Percentiles rank a stretch among this genome's conserved stretches.
These are phyloP conservation scores for Cucurbita maxima DNA, from an alignment of 306 rosid genomes.

Conservation along the genomic window DNA sequence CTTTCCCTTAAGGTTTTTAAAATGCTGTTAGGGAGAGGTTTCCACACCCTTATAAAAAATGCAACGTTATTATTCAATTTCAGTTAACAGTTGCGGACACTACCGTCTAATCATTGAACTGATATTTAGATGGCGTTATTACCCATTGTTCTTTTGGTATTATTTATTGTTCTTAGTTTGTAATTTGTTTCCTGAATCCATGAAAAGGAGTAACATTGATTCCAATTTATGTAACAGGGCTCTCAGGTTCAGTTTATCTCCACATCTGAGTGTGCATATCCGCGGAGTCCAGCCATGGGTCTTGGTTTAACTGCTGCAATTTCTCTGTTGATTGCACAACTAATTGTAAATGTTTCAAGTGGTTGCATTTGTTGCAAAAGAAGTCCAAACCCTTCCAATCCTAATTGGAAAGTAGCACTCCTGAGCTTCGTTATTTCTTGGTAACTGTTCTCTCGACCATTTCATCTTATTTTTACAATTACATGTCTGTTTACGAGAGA, in stretches of 20 bases:
- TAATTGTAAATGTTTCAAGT: conserved; percentile 45
- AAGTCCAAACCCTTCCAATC: conserved; percentile 31
- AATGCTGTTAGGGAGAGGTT: too few species aligned
- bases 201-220: not conserved
- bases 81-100: not conserved
- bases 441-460: conserved; percentile 18
- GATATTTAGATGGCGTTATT: not conserved
- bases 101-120: not conserved
- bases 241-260: conserved; percentile 40
- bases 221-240: conserved; percentile 27
- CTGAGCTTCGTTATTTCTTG: conserved; percentile 74
- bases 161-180: not conserved
- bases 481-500: not conserved
- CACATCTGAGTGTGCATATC: conserved; percentile 41
- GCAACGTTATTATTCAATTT: not conserved
- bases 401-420: conserved; percentile 60
- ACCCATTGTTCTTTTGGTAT: not conserved
- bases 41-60: too few species aligned
- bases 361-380: conserved; percentile 83
- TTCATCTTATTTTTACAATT: not conserved
- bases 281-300: conserved; percentile 73
- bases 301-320: conserved; percentile 78
- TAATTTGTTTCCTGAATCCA: not conserved
- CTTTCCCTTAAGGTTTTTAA: too few species aligned
- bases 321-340: conserved; percentile 59